Conservation (phyloP, 2,329 filamentous ascomycete genomes). For the Cordyceps fumosorosea region DNA sequence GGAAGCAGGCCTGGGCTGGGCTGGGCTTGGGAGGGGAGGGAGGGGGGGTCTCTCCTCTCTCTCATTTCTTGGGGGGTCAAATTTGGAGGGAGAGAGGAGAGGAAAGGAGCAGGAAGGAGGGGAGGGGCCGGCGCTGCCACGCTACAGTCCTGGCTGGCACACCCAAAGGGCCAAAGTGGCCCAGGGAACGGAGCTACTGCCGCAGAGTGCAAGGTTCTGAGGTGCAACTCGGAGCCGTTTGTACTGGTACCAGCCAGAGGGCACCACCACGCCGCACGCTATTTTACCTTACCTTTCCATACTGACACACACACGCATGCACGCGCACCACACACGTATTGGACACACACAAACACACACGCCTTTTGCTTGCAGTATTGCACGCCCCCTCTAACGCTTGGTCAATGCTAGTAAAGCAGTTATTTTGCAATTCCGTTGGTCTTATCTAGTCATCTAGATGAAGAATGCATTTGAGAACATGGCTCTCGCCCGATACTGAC, state of each 20-base stretch:
- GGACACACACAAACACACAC: constrained; percentile 3
- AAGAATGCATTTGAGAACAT: background rate
- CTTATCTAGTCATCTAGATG: too few species aligned
- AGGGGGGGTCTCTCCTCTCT: background rate
- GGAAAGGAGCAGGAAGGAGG: background rate
- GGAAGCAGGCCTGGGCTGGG: background rate
- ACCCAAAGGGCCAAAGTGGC: background rate
- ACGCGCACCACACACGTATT: background rate
- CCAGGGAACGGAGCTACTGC: constrained; percentile 4
- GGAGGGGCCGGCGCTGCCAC: constrained; percentile 9
- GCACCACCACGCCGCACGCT: background rate
- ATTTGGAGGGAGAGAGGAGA: background rate
- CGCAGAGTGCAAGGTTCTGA: background rate
- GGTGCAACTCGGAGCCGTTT: background rate
- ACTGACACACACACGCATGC: background rate
- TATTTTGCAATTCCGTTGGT: too few species aligned
- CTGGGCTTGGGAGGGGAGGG: background rate
- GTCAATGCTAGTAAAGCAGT: background rate
- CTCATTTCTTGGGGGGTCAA: background rate
- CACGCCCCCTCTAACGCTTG: constrained; percentile 4
- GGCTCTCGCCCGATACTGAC: too few species aligned
- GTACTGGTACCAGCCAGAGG: constrained; percentile 2
- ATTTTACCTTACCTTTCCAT: background rate
- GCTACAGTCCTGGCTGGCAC: constrained; percentile 9
- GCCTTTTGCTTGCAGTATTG: constrained; percentile 1